phyloP scores from a whole-genome alignment of 345 rosid species.

The Pugionium cornutum region DNA sequence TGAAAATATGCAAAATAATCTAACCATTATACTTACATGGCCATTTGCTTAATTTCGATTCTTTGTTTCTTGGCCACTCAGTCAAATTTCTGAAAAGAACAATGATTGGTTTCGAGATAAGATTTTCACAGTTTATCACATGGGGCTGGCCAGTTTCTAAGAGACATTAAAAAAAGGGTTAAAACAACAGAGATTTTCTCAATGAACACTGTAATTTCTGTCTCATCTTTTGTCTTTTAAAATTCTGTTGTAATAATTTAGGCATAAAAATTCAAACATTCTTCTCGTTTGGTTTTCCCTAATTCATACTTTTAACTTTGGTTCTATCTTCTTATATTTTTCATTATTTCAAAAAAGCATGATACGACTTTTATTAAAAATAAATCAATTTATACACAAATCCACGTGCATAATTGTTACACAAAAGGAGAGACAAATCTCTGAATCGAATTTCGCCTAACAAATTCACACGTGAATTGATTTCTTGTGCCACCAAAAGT shows the following conservation, averaged over 20 bases:
- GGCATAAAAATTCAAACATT: too few relatives aligned
- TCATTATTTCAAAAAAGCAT: neutral
- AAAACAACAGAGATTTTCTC: slow-evolving; percentile 31
- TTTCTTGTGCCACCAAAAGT: slow-evolving; percentile 7
- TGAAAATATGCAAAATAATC: too few relatives aligned
- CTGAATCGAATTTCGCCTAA: slow-evolving; percentile 5
- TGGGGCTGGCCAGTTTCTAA: slow-evolving; percentile 18
- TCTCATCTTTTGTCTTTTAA: slow-evolving; percentile 19
- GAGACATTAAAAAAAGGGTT: slow-evolving; percentile 16
- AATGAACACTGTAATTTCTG: slow-evolving; percentile 12
- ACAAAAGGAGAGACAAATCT: slow-evolving; percentile 30
- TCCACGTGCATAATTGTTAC: slow-evolving; percentile 10
- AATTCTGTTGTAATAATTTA: slow-evolving; percentile 7
- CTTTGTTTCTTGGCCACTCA: too few relatives aligned
- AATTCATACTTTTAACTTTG: slow-evolving; percentile 4
- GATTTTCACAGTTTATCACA: slow-evolving; percentile 30
- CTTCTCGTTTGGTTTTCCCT: neutral
- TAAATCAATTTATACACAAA: neutral
- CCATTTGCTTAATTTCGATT: too few relatives aligned
- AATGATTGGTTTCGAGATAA: slow-evolving; percentile 32
- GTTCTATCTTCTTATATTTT: too few relatives aligned
- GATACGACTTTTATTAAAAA: neutral
- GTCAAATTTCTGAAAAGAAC: neutral
- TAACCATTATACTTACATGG: too few relatives aligned
- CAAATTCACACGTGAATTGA: slow-evolving; percentile 29